These are phyloP conservation scores for Russula sp. DNA, from an alignment of 768 basidiomycete species.

Conservation along the genomic window DNA sequence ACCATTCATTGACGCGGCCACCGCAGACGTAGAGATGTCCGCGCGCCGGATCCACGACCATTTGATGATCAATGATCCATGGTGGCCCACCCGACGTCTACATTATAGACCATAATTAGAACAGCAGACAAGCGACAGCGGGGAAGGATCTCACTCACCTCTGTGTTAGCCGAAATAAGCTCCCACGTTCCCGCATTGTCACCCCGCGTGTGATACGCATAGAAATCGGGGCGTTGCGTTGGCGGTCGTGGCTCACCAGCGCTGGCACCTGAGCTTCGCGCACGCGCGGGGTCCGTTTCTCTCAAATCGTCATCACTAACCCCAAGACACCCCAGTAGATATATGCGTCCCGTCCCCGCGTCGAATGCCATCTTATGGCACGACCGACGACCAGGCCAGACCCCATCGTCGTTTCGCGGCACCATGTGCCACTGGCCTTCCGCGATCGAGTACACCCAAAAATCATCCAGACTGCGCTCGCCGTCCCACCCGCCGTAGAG, in stretches of 20 bases:
- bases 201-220: conserved; percentile 67
- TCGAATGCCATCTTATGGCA: conserved; percentile 87
- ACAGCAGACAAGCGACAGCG: background rate
- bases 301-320: conserved; percentile 45
- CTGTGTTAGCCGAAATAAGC: conserved; percentile 61
- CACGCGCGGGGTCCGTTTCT: conserved; percentile 13
- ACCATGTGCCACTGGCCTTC: conserved; percentile 61
- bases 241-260: conserved; percentile 5
- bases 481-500: conserved; percentile 82
- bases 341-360: conserved; percentile 63
- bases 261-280: conserved; percentile 4
- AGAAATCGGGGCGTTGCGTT: conserved; percentile 63
- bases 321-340: conserved; percentile 65
- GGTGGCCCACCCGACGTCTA: conserved; percentile 68
- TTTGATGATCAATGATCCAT: conserved; percentile 76
- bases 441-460: conserved; percentile 68
- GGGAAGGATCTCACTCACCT: conserved; percentile 42
- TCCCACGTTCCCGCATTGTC: conserved; percentile 68
- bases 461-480: conserved; percentile 66
- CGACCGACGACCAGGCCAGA: conserved; percentile 67
- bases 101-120: background rate
- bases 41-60: conserved; percentile 67
- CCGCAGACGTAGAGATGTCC: conserved; percentile 77
- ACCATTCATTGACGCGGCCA: conserved; percentile 66
- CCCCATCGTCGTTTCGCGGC: conserved; percentile 51